These are phyloP conservation scores for Agastache rugosa DNA, from an alignment of 257 asterid species.

Conservation along the genomic window DNA sequence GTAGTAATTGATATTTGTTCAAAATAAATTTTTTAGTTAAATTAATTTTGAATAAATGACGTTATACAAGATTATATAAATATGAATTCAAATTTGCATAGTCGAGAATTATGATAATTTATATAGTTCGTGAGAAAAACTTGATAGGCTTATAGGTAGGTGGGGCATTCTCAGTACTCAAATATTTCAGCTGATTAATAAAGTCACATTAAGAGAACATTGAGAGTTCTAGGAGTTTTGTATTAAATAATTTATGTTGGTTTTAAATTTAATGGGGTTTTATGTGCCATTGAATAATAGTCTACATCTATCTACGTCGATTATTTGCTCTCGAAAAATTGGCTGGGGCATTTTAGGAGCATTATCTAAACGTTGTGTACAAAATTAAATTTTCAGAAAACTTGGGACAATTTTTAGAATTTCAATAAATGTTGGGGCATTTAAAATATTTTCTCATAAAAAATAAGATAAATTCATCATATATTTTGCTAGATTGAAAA, in stretches of 20 bases:
- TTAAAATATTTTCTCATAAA: too few species aligned
- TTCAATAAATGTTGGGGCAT: too few species aligned
- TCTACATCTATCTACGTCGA: neutral
- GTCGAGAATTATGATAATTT: neutral
- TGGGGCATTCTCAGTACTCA: neutral
- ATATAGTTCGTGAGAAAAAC: neutral
- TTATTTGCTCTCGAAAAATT: too few species aligned
- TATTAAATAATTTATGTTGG: neutral
- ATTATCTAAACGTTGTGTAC: too few species aligned
- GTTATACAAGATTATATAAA: neutral
- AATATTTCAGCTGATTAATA: neutral
- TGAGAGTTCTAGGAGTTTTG: neutral
- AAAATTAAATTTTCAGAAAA: too few species aligned
- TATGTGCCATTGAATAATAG: constrained; percentile 2
- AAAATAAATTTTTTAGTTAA: neutral
- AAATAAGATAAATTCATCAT: too few species aligned
- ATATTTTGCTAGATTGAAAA: too few species aligned
- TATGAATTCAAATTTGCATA: neutral
- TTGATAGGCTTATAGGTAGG: neutral
- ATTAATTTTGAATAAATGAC: neutral
- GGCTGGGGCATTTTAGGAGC: too few species aligned
- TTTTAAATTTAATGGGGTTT: neutral
- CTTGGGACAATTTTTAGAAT: too few species aligned
- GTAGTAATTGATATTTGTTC: too few species aligned
- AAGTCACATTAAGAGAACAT: neutral